These are phyloP conservation scores for Pseudogymnoascus sp. DNA, from an alignment of 2,329 filamentous ascomycete species.

Conservation along the genomic window DNA sequence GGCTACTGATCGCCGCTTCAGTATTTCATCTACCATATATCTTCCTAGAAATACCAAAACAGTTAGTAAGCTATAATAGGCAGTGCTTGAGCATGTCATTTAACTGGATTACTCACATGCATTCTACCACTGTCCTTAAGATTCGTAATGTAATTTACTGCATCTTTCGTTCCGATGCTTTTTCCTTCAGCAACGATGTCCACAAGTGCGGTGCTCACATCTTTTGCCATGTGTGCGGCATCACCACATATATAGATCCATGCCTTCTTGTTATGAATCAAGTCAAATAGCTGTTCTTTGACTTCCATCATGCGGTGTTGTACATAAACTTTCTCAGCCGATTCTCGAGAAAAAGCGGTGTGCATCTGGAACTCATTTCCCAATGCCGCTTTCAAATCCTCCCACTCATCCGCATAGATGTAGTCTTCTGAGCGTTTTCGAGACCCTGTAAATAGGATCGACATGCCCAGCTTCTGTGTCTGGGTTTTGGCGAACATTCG, in stretches of 20 bases:
- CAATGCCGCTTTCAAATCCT: not conserved
- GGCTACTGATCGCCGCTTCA: too few relatives aligned
- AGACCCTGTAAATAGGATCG: conserved; percentile 20
- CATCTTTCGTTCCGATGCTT: not conserved
- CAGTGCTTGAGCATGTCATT: not conserved
- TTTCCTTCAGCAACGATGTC: not conserved
- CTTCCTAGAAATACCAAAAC: not conserved
- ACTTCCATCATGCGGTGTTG: not conserved
- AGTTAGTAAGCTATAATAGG: not conserved
- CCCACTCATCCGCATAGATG: conserved; percentile 17
- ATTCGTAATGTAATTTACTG: not conserved
- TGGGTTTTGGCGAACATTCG: conserved; percentile 7
- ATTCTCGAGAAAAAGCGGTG: conserved; percentile 6
- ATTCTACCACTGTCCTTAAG: not conserved
- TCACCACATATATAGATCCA: conserved; percentile 7
- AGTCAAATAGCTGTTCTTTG: not conserved
- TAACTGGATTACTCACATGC: not conserved
- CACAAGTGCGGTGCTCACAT: not conserved
- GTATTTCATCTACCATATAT: not conserved
- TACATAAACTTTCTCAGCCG: conserved; percentile 3
- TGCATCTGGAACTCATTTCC: not conserved
- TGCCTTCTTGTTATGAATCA: not conserved
- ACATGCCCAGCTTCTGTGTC: conserved; percentile 8
- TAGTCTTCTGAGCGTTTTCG: conserved; percentile 22
- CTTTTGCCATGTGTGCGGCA: conserved; percentile 4